Base-by-base conservation (phyloP, 2,329 filamentous ascomycete species). In the Pseudogymnoascus sp. region DNA sequence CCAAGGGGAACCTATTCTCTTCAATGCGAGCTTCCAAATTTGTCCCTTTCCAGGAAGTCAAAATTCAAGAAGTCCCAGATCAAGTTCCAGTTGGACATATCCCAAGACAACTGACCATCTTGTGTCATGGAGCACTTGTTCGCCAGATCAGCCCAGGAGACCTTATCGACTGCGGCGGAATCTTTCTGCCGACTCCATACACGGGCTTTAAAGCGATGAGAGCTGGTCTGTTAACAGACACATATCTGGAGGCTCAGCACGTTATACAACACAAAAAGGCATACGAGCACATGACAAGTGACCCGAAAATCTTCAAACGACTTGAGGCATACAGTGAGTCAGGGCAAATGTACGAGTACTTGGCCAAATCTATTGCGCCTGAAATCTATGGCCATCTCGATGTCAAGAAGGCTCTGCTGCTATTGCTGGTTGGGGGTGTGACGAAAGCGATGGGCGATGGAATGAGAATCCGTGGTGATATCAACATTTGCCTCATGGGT, bases 401-500 rank as follows among this genome's bases (percentile, higher is more conserved):
- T 74, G 95, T 99, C 60, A 99, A 99, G 81, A 99, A 99, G 76
- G 95, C 95, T 1, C 84, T 99, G 11, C 84, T 99, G n/a, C 82
- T 99, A 4, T 87, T 98, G 31, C 85, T 99, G 35, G 96, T 99
- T 68, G 95, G 95, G 66, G 95, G 95, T 79, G 93, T 97, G 1
- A 95, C 88, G 3, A 99, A 99, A 77, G 89, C 95, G 72, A 96
- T 98, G 84, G 92, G 92, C 61, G 95, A 99, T 72, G 95, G 95
- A 65, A 98, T 99, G 95, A 89, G 92, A 72, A 99, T 99, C 74
- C 91, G 95, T 82, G 95, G 95, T 71, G 95, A 99, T 73, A 96
- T 99, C 81, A 99, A 99, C 78, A 89, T 99, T 66, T 98, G 95
- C 75, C 79, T 99, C 72, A 99, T 99, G 95, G 95, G 95, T 82